Conservation (phyloP, 805 yeast genomes). For the Sugiyamaella smithiae region DNA sequence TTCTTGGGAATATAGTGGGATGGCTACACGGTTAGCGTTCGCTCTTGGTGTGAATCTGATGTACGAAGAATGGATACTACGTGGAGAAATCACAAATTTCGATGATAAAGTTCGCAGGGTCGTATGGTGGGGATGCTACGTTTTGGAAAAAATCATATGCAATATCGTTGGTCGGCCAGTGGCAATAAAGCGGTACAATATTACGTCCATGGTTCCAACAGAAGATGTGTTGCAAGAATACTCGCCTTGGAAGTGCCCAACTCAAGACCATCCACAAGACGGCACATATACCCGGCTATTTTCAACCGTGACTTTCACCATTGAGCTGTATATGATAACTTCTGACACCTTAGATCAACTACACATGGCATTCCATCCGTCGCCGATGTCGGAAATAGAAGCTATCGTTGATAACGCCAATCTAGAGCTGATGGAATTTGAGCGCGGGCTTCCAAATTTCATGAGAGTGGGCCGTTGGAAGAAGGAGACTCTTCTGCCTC, state of each 20-base stretch:
- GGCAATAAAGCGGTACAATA: conserved; percentile 19
- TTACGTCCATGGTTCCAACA: conserved; percentile 14
- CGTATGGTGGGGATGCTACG: conserved; percentile 22
- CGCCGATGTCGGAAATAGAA: conserved; percentile 11
- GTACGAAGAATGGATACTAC: conserved; percentile 8
- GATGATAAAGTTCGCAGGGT: conserved; percentile 16
- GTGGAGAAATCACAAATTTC: conserved; percentile 6
- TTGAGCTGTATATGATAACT: conserved; percentile 17
- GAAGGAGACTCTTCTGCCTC: conserved; percentile 15
- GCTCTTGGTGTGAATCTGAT: conserved; percentile 18
- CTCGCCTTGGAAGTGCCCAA: conserved; percentile 12
- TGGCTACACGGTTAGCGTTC: conserved; percentile 17
- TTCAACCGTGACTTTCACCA: conserved; percentile 15
- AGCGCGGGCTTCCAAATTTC: conserved; percentile 16
- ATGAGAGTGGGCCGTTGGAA: conserved; percentile 14
- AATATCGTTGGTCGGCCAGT: conserved; percentile 21
- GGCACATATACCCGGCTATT: conserved; percentile 15
- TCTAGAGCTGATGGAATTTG: conserved; percentile 19
- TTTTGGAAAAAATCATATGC: conserved; percentile 15
- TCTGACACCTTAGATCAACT: conserved; percentile 17
- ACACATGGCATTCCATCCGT: conserved; percentile 17
- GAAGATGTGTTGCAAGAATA: conserved; percentile 16
- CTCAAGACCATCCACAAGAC: background rate
- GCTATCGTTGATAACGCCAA: conserved; percentile 11
- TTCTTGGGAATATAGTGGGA: conserved; percentile 21